Conservation (phyloP, 2,329 filamentous ascomycete genomes). For the Ophiosphaerella korrae region DNA sequence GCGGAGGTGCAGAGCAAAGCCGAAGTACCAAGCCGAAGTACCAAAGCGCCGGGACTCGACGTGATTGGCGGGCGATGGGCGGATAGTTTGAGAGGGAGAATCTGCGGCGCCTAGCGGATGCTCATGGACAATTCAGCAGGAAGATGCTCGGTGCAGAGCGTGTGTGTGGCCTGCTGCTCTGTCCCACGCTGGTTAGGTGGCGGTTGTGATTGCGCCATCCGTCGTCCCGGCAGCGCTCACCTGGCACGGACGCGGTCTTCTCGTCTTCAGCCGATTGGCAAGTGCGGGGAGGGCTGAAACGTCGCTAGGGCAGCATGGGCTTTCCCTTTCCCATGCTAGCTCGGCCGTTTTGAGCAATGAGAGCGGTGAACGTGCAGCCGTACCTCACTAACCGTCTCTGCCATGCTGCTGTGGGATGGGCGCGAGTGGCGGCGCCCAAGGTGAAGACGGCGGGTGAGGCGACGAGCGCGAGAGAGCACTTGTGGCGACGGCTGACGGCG, state of each 20-base stretch:
- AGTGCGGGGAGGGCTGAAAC: slow-evolving; percentile 37
- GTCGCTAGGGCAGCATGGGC: slow-evolving; percentile 15
- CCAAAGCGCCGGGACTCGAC: slow-evolving; percentile 2
- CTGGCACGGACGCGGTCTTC: slow-evolving; percentile 1
- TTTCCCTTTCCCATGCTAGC: slow-evolving; percentile 20
- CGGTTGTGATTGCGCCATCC: not conserved
- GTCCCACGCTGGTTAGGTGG: no score
- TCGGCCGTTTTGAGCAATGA: slow-evolving; percentile 17
- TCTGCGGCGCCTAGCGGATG: not conserved
- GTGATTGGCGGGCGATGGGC: slow-evolving; percentile 2
- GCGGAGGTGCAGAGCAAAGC: slow-evolving; percentile 1
- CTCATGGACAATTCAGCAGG: not conserved
- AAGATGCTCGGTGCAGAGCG: no score
- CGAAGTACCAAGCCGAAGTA: slow-evolving; percentile 4
- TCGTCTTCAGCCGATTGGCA: slow-evolving; percentile 21
- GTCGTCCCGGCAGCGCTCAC: slow-evolving; percentile 4
- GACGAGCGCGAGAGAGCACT: not conserved
- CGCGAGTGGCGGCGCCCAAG: slow-evolving; percentile 11
- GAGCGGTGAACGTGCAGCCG: slow-evolving; percentile 33
- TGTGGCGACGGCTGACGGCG: not conserved
- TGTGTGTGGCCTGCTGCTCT: no score
- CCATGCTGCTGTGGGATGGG: slow-evolving; percentile 17
- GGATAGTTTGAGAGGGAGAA: not conserved
- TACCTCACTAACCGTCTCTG: slow-evolving; percentile 27
- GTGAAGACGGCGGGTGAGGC: slow-evolving; percentile 4